phyloP scores from a whole-genome alignment of 2,329 filamentous ascomycete genomes.

The Beauveria australis region DNA sequence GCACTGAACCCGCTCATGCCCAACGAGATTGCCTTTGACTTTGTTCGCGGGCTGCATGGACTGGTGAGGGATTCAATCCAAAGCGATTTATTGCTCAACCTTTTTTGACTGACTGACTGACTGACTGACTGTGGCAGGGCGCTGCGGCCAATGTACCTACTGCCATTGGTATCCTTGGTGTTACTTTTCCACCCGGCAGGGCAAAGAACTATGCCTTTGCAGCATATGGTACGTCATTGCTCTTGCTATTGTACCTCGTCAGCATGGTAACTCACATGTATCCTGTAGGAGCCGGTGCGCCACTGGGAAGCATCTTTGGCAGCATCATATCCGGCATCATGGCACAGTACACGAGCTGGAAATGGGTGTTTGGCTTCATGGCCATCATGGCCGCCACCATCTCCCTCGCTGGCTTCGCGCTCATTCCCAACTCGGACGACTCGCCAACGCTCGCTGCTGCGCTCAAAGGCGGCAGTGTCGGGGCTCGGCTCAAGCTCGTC shows the following conservation, averaged over 20 bases:
- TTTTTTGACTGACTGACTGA: neutral
- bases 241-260: neutral
- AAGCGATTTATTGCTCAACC: neutral
- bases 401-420: conserved; percentile 46
- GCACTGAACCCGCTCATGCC: conserved; percentile 55
- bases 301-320: conserved; percentile 55
- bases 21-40: conserved; percentile 59
- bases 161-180: conserved; percentile 61
- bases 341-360: conserved; percentile 54
- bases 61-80: conserved; percentile 27
- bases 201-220: conserved; percentile 66
- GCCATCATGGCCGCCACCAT: conserved; percentile 52
- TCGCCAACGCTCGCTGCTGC: conserved; percentile 7
- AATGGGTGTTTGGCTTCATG: conserved; percentile 59
- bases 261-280: neutral
- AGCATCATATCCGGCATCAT: conserved; percentile 58
- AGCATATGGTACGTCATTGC: conserved; percentile 39
- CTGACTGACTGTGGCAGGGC: conserved; percentile 29
- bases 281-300: conserved; percentile 49
- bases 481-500: conserved; percentile 36
- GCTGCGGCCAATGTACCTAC: conserved; percentile 63
- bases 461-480: conserved; percentile 7
- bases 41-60: conserved; percentile 59
- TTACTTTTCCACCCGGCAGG: conserved; percentile 58
- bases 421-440: conserved; percentile 40